Percentiles rank a stretch among this genome's conserved stretches.
phyloP scores from a whole-genome alignment of 495 filamentous ascomycete species.

The Halenospora varia region DNA sequence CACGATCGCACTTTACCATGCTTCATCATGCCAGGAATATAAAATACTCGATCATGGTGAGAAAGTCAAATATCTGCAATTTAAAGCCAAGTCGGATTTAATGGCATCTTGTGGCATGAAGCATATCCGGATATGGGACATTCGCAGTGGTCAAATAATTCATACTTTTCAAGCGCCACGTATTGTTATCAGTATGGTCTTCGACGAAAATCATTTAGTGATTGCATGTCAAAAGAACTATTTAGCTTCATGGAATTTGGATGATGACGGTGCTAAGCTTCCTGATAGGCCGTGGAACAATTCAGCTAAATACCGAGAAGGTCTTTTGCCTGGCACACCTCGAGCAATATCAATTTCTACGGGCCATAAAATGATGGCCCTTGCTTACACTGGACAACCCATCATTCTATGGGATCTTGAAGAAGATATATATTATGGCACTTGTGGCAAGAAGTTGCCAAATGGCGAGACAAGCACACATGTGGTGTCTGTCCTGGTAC shows the following conservation, averaged over 20 bases:
- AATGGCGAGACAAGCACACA: conserved; percentile 21
- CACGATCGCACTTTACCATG: conserved; percentile 15
- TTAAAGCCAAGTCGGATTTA: conserved; percentile 4
- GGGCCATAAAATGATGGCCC: conserved; percentile 20
- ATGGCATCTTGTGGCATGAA: conserved; percentile 12
- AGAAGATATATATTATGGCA: conserved; percentile 25
- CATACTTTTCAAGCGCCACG: conserved; percentile 8
- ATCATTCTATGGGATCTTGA: conserved; percentile 28
- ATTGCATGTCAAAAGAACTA: conserved; percentile 16
- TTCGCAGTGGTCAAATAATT: conserved; percentile 12
- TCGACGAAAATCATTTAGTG: conserved; percentile 18
- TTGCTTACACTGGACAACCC: conserved; percentile 21
- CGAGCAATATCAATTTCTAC: conserved; percentile 17
- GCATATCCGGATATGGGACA: conserved; percentile 10
- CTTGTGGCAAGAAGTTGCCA: conserved; percentile 25
- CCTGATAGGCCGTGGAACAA: conserved; percentile 17
- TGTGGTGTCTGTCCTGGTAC: conserved; percentile 23
- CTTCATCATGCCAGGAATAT: conserved; percentile 24
- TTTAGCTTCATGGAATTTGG: conserved; percentile 21
- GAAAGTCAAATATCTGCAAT: conserved; percentile 16
- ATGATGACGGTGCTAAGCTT: conserved; percentile 6
- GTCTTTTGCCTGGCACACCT: conserved; percentile 5
- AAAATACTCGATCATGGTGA: conserved; percentile 27
- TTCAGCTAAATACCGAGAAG: neutral
- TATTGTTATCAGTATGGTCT: conserved; percentile 11